A percentile compares a stretch with the other conserved stretches of the same genome.
Conservation (phyloP, 306 rosid species). For the Sicyos edulis region DNA sequence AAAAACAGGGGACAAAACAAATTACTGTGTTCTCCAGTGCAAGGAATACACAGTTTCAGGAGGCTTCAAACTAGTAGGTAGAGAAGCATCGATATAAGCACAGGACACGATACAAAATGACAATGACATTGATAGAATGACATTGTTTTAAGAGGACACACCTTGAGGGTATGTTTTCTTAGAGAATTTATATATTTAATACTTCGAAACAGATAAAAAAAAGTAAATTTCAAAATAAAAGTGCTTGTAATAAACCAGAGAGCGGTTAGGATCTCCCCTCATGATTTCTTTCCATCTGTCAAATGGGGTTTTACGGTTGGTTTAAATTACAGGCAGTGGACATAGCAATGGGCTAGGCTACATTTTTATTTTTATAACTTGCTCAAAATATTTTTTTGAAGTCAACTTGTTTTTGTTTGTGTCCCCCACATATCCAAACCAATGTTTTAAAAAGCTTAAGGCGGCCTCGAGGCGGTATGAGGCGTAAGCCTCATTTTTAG, state of each 20-base stretch:
- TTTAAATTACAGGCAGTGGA: neutral
- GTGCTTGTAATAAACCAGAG: neutral
- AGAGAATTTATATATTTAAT: neutral
- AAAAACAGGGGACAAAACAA: neutral
- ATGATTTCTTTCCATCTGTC: neutral
- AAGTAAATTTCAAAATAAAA: neutral
- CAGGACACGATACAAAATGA: too few species aligned
- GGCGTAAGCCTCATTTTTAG: too few species aligned
- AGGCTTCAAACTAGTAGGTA: neutral
- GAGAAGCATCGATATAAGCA: too few species aligned
- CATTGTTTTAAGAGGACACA: too few species aligned
- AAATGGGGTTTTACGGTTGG: neutral
- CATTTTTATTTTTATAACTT: neutral
- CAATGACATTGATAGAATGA: too few species aligned
- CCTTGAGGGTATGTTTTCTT: too few species aligned
- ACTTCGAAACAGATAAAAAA: constrained; percentile 1
- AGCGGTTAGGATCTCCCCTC: neutral
- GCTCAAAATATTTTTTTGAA: neutral
- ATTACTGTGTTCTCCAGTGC: neutral
- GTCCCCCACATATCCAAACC: neutral
- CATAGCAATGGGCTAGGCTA: neutral
- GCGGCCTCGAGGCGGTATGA: too few species aligned
- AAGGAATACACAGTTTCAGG: neutral
- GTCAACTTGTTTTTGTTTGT: neutral
- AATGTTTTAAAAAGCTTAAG: too few species aligned